phyloP scores from a whole-genome alignment of 192 early-diverging fungal genomes.

The Coemansia sp. region DNA sequence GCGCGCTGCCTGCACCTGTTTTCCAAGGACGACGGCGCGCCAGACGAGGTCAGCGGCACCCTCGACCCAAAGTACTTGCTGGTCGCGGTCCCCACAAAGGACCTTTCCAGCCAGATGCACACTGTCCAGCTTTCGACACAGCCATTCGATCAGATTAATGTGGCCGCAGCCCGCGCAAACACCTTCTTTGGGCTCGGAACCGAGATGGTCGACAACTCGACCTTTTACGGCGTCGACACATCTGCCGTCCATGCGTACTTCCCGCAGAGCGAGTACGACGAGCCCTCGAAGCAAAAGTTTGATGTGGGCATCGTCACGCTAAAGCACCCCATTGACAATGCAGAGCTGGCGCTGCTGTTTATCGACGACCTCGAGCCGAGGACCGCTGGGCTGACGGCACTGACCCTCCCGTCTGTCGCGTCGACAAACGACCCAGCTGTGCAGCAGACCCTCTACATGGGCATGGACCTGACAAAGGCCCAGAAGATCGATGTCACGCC shows the following conservation, averaged over 20 bases:
- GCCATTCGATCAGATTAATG: slow-evolving; percentile 15
- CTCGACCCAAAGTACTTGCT: slow-evolving; percentile 38
- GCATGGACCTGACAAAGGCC: slow-evolving; percentile 37
- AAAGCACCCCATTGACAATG: slow-evolving; percentile 14
- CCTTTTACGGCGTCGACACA: slow-evolving; percentile 30
- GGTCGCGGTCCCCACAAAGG: slow-evolving; percentile 30
- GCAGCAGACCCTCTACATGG: slow-evolving; percentile 28
- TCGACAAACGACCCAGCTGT: slow-evolving; percentile 28
- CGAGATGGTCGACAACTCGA: slow-evolving; percentile 37
- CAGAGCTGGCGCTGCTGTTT: slow-evolving; percentile 15
- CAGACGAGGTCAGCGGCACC: slow-evolving; percentile 14
- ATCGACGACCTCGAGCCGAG: slow-evolving; percentile 30
- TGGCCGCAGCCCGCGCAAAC: slow-evolving; percentile 23
- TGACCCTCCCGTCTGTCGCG: slow-evolving; percentile 20
- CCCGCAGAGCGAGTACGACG: slow-evolving; percentile 37
- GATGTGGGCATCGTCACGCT: slow-evolving; percentile 40
- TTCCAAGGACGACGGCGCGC: slow-evolving; percentile 21
- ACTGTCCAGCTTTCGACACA: slow-evolving; percentile 37
- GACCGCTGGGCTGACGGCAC: slow-evolving; percentile 11
- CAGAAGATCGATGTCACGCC: slow-evolving; percentile 17
- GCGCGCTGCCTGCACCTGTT: slow-evolving; percentile 46
- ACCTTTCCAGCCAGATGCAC: slow-evolving; percentile 37
- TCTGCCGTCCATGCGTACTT: slow-evolving; percentile 41
- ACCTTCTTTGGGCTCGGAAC: slow-evolving; percentile 36
- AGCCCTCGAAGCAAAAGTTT: slow-evolving; percentile 36